These are phyloP conservation scores for Trichoderma sp. DNA, from an alignment of 2,329 filamentous ascomycete genomes.

Conservation along the genomic window DNA sequence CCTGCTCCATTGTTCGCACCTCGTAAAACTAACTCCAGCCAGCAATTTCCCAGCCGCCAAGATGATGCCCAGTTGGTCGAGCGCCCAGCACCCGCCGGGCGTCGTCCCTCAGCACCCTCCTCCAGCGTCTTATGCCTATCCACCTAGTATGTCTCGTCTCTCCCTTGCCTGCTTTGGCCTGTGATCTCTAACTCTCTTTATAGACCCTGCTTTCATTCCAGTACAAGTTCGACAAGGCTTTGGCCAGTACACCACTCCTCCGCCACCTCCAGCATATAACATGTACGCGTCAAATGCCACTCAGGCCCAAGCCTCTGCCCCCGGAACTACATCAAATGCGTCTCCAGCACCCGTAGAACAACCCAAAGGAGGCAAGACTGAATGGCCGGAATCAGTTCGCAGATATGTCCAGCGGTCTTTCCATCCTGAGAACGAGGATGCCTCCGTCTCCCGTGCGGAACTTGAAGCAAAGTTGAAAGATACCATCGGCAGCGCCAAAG, in stretches of 20 bases:
- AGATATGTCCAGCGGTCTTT: conserved; percentile 90
- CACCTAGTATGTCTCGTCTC: conserved; percentile 42
- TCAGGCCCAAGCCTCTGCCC: conserved; percentile 35
- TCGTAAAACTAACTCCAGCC: conserved; percentile 30
- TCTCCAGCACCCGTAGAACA: conserved; percentile 40
- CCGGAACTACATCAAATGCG: conserved; percentile 38
- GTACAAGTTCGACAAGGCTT: conserved; percentile 67
- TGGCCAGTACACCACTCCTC: conserved; percentile 48
- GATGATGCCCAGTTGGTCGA: conserved; percentile 47
- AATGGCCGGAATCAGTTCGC: conserved; percentile 83
- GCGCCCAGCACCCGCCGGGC: conserved; percentile 47
- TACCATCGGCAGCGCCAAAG: conserved; percentile 81
- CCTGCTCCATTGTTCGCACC: neutral
- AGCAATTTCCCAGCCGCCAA: conserved; percentile 28
- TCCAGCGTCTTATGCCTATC: conserved; percentile 45
- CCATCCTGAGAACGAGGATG: conserved; percentile 69
- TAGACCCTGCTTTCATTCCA: conserved; percentile 61
- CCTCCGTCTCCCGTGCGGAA: conserved; percentile 65
- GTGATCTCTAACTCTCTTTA: conserved; percentile 34
- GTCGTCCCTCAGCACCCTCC: conserved; percentile 45
- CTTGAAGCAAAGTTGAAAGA: conserved; percentile 84
- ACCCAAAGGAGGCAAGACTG: conserved; percentile 62
- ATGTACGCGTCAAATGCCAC: conserved; percentile 39
- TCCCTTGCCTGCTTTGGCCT: neutral
- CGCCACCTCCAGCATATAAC: conserved; percentile 39